Conservation (phyloP, 345 rosid genomes). For the Laguncularia racemosa region DNA sequence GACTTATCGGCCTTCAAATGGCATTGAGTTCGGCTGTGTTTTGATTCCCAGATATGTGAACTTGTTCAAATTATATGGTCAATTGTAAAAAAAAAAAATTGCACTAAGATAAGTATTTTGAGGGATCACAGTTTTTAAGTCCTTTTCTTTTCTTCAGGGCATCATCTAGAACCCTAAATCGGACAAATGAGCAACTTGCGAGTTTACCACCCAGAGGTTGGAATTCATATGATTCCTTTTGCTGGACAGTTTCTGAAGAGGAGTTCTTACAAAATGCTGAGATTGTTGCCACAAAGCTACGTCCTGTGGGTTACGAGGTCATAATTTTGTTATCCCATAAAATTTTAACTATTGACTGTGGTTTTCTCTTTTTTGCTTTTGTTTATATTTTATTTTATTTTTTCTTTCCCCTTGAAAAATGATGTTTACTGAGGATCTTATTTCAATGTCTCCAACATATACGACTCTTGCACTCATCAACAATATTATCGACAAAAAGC, state of each 20-base stretch:
- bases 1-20: no score
- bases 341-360: not conserved
- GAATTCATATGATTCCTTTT: slow-evolving; percentile 91
- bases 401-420: not conserved
- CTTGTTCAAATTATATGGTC: no score
- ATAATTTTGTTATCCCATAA: not conserved
- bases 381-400: no score
- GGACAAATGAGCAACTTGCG: slow-evolving; percentile 23
- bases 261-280: slow-evolving; percentile 76
- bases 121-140: not conserved
- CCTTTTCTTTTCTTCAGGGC: slow-evolving; percentile 22
- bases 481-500: no score
- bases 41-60: no score
- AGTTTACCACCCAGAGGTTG: slow-evolving; percentile 90
- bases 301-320: slow-evolving; percentile 70
- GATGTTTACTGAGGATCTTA: not conserved
- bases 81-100: no score
- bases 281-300: slow-evolving; percentile 52
- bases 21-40: no score
- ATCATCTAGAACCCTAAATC: slow-evolving; percentile 8
- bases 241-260: slow-evolving; percentile 79
- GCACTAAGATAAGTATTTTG: no score
- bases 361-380: no score
- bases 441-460: no score
- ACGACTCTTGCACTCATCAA: no score